Percentiles rank a stretch among this genome's conserved stretches.
phyloP scores from a whole-genome alignment of 1,284 basidiomycete species.

The Ceratobasidium sp. region DNA sequence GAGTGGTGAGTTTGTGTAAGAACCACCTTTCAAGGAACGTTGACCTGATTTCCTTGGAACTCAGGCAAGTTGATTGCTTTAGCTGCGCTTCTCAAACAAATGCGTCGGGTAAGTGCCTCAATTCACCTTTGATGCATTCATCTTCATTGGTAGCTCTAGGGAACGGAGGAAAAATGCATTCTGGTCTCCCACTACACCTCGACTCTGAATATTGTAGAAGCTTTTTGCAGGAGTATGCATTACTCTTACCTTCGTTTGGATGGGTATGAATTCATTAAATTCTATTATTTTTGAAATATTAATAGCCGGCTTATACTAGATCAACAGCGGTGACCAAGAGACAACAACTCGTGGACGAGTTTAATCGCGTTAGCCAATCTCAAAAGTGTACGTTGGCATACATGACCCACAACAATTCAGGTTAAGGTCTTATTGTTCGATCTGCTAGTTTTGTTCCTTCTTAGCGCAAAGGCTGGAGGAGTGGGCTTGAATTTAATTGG shows the following conservation, averaged over 20 bases:
- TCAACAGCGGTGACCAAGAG: conserved; percentile 82
- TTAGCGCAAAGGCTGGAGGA: conserved; percentile 96
- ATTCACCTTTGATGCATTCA: neutral
- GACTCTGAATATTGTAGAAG: conserved; percentile 92
- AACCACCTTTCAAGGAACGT: neutral
- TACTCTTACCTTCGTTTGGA: conserved; percentile 90
- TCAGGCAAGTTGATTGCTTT: conserved; percentile 86
- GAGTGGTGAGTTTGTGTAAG: conserved; percentile 65
- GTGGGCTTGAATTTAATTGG: conserved; percentile 94
- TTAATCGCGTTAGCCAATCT: conserved; percentile 78
- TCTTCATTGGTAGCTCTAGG: conserved; percentile 52
- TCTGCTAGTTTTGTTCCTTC: conserved; percentile 82
- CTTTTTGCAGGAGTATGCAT: conserved; percentile 77
- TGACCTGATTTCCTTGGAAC: neutral
- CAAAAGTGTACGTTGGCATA: conserved; percentile 67
- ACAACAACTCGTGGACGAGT: conserved; percentile 83
- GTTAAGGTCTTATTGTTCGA: no score
- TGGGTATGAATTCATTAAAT: conserved; percentile 64
- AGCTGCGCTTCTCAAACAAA: conserved; percentile 72
- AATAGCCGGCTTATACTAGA: conserved; percentile 55
- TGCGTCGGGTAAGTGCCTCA: conserved; percentile 64
- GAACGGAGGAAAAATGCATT: conserved; percentile 92
- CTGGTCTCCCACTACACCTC: conserved; percentile 91
- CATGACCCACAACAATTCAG: no score
- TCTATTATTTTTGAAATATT: neutral